These are phyloP conservation scores for Beta macrorhiza DNA, from an alignment of 179 eudicot genomes.

Conservation along the genomic window DNA sequence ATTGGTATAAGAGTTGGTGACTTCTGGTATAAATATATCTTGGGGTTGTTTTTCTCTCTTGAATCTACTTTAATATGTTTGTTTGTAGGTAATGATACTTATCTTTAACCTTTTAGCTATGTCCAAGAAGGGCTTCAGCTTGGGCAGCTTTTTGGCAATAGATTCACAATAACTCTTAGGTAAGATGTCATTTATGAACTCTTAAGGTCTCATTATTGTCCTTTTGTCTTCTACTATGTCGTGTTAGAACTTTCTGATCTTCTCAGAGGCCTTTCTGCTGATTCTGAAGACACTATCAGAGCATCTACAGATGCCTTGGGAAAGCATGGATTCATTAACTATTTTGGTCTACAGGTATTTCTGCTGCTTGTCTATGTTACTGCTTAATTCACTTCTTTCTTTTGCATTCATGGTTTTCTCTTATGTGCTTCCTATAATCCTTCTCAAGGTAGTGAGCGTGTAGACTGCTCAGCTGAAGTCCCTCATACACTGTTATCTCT, in stretches of 20 bases:
- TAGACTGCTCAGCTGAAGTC: not conserved
- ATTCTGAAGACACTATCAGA: slow-evolving; percentile 69
- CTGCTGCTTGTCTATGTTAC: slow-evolving; percentile 12
- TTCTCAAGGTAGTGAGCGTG: slow-evolving; percentile 4
- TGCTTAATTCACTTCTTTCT: not conserved
- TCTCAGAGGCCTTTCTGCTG: slow-evolving; percentile 77
- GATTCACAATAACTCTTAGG: slow-evolving; percentile 87
- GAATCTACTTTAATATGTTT: not conserved
- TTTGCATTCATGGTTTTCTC: not conserved
- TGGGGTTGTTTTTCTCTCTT: slow-evolving; percentile 18
- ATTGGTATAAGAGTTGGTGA: slow-evolving; percentile 92
- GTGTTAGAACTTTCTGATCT: slow-evolving; percentile 21
- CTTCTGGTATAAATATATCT: slow-evolving; percentile 62
- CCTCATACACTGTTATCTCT: not conserved
- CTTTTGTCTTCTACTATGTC: not conserved
- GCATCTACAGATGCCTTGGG: slow-evolving; percentile 77
- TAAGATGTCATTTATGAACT: slow-evolving; percentile 21
- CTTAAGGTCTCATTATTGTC: not conserved
- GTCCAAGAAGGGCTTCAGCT: slow-evolving; percentile 86
- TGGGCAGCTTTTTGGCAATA: slow-evolving; percentile 89
- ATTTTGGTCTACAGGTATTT: slow-evolving; percentile 89
- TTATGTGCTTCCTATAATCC: not conserved
- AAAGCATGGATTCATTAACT: slow-evolving; percentile 78
- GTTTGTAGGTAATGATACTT: slow-evolving; percentile 11
- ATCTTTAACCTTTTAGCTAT: slow-evolving; percentile 54